Conservation (phyloP, 208 protist genomes). For the Crithidia bombi region DNA sequence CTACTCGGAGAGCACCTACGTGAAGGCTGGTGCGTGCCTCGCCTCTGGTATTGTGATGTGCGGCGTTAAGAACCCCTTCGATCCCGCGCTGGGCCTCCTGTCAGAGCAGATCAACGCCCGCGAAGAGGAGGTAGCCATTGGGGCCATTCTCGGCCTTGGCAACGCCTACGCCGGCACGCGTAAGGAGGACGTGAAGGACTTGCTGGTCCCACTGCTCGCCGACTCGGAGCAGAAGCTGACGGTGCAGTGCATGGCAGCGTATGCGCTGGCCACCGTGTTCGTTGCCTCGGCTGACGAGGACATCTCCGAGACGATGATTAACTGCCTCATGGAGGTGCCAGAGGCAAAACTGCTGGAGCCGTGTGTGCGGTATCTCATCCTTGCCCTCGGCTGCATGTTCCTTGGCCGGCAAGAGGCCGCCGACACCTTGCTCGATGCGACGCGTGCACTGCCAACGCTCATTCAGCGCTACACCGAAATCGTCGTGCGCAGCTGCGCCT, state of each 20-base stretch:
- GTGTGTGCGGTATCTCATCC: conserved; percentile 90
- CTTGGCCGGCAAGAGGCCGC: conserved; percentile 93
- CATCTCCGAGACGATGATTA: conserved; percentile 93
- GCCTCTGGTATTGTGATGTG: conserved; percentile 91
- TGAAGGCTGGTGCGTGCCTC: conserved; percentile 97
- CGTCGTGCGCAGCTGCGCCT: conserved; percentile 97
- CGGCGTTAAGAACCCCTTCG: conserved; percentile 90
- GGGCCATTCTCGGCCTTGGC: conserved; percentile 95
- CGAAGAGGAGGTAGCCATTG: conserved; percentile 83
- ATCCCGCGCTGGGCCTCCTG: conserved; percentile 96
- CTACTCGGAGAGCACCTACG: conserved; percentile 94
- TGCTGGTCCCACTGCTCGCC: conserved; percentile 93
- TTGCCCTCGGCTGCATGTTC: conserved; percentile 96
- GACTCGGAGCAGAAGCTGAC: conserved; percentile 94
- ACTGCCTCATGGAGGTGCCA: conserved; percentile 91
- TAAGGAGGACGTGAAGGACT: conserved; percentile 95
- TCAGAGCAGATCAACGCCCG: conserved; percentile 70
- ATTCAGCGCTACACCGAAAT: conserved; percentile 92
- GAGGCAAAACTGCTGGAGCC: conserved; percentile 67
- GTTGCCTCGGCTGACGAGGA: conserved; percentile 96
- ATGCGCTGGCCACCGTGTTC: conserved; percentile 97
- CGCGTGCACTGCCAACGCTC: conserved; percentile 73
- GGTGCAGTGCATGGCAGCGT: conserved; percentile 92
- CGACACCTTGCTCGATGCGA: conserved; percentile 93
- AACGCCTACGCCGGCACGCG: conserved; percentile 97